Conservation (phyloP, 805 yeast genomes). For the Kurtzmaniella cleridarum region DNA sequence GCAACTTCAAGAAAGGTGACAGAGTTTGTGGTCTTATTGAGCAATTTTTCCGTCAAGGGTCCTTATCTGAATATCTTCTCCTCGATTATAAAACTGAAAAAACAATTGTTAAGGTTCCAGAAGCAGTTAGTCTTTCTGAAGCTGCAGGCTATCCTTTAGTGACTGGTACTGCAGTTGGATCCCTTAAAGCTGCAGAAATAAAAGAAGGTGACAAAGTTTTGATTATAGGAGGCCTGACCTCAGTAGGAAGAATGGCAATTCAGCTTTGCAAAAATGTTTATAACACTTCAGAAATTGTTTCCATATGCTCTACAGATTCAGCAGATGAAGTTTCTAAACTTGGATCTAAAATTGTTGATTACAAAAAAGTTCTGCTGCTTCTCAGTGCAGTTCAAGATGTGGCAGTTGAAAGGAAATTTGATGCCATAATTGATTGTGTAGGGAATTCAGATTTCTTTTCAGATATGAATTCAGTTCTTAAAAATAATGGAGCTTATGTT, state of each 20-base stretch:
- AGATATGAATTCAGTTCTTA: slow-evolving; percentile 37
- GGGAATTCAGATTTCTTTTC: slow-evolving; percentile 51
- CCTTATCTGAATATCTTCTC: slow-evolving; percentile 43
- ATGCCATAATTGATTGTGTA: slow-evolving; percentile 58
- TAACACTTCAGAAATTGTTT: slow-evolving; percentile 47
- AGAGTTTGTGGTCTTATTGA: slow-evolving; percentile 22
- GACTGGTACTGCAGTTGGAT: slow-evolving; percentile 53
- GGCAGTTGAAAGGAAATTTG: slow-evolving; percentile 38
- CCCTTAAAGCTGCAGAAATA: slow-evolving; percentile 20
- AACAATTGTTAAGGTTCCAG: slow-evolving; percentile 40
- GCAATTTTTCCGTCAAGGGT: slow-evolving; percentile 25
- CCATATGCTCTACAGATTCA: slow-evolving; percentile 50
- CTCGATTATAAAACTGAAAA: slow-evolving; percentile 25
- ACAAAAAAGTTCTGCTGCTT: slow-evolving; percentile 38
- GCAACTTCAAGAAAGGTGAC: slow-evolving; percentile 22
- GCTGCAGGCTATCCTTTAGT: slow-evolving; percentile 67
- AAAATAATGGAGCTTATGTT: slow-evolving; percentile 43
- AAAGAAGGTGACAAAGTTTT: slow-evolving; percentile 46
- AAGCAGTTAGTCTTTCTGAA: slow-evolving; percentile 40
- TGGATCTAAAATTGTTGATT: slow-evolving; percentile 63
- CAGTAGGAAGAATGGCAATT: slow-evolving; percentile 54
- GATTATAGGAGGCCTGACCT: slow-evolving; percentile 70
- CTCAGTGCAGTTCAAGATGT: slow-evolving; percentile 29
- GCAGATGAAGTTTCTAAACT: slow-evolving; percentile 33
- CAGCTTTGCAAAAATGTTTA: slow-evolving; percentile 48